These are phyloP conservation scores for Fragaria ananassa DNA, from an alignment of 306 rosid species.

Conservation along the genomic window DNA sequence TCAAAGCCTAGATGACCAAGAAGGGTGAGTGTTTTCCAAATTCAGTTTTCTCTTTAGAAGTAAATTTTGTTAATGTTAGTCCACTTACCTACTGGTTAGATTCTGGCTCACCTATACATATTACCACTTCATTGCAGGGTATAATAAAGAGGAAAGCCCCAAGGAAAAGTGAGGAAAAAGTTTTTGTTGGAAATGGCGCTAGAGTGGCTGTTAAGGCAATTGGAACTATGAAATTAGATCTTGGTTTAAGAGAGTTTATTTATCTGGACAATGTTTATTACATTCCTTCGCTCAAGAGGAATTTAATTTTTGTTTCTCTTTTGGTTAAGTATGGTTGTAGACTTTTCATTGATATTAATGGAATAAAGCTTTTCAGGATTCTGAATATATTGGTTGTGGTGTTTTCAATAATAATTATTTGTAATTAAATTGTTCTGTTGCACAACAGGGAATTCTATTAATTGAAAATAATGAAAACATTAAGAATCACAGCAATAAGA, in stretches of 20 bases:
- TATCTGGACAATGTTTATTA: background rate
- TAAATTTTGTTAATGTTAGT: background rate
- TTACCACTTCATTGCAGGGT: background rate
- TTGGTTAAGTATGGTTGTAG: too few species aligned
- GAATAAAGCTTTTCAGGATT: too few species aligned
- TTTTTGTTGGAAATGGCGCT: background rate
- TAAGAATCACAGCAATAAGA: too few species aligned
- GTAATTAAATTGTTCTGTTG: too few species aligned
- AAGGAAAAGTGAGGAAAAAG: background rate
- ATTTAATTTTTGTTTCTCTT: background rate
- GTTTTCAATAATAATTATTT: too few species aligned
- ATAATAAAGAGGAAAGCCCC: background rate
- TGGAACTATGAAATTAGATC: background rate
- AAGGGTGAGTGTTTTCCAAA: background rate
- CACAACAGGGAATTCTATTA: too few species aligned
- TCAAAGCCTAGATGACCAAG: background rate
- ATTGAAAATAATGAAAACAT: too few species aligned
- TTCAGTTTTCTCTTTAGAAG: background rate
- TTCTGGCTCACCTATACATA: background rate
- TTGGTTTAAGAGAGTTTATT: background rate
- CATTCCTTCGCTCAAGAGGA: background rate
- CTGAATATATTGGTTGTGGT: too few species aligned
- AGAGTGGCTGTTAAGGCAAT: background rate
- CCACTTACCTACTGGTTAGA: background rate
- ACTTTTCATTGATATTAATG: too few species aligned